Evolutionary conservation across 1,284 basidiomycete species (phyloP), one percentile per base, ranked within the genome.

Genomic region (Cutaneotrichosporon mucoides): DNA sequence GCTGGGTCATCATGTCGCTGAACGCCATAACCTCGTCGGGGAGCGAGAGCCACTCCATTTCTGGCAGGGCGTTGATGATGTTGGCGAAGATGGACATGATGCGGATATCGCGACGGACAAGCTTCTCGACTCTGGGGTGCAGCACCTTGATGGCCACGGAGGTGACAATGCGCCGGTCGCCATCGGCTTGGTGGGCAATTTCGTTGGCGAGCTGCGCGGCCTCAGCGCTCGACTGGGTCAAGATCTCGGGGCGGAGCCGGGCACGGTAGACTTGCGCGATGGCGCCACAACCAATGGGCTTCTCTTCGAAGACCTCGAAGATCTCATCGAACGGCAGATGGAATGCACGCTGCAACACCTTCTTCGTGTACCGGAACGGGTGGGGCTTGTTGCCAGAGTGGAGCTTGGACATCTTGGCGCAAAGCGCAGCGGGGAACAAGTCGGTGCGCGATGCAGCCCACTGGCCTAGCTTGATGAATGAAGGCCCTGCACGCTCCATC

Each of bases 401-500:
- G 12, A 98, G 81, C 57, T 86, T 85, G 50, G 90, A 91, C 69
- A 99, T 83, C 63, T 85, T 84, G 59, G 89, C 84, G 76, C 96
- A 99, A 5, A 99, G 84, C n/a, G 85, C 78, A n/a, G 87, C 82
- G 1, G 96, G 92, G 79, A 99, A 99, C 5, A 99, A 81, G 76
- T 99, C 96, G 50, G 89, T 88, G 55, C 96, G 85, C 35, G 93
- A 94, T 5, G 90, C 96, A 1, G 96, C 96, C 96, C 96, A 99
- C 83, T 99, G 96, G 1, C 92, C 91, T 53, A 99, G 84, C 90
- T 99, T 99, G 79, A 92, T 92, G 75, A 99, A 99, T 0, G 93
- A 96, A 4, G 96, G 96, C 1, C 96, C 96, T 5, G 95, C 95
- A 8, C 86, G 81, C 76, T 95, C 88, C 94, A 99, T 98, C 74